A percentile compares a stretch with the other conserved stretches of the same genome.
Evolutionary conservation across 208 protist genomes (phyloP).

Genomic region (Crithidia expoeki): DNA sequence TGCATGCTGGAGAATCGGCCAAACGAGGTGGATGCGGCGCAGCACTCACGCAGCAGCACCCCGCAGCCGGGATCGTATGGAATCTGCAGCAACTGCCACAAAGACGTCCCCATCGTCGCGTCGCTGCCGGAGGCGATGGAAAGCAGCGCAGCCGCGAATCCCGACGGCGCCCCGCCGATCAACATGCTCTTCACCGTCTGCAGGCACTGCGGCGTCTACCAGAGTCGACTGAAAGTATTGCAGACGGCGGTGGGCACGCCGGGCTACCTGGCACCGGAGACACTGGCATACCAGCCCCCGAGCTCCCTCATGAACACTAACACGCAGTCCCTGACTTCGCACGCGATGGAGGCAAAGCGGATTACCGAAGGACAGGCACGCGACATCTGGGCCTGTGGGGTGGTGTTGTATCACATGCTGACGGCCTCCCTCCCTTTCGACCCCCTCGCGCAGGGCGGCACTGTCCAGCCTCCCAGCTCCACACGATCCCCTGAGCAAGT

Average conservation of each 20-base stretch:
- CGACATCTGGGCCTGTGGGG: constrained; percentile 95
- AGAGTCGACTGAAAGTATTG: constrained; percentile 49
- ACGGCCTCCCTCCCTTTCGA: constrained; percentile 85
- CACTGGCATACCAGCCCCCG: constrained; percentile 52
- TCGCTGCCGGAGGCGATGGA: constrained; percentile 6
- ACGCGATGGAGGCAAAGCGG: constrained; percentile 6
- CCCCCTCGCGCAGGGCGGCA: constrained; percentile 34
- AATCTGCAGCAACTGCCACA: constrained; percentile 38
- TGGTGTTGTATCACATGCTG: constrained; percentile 92
- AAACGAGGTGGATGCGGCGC: constrained; percentile 7
- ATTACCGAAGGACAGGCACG: constrained; percentile 78
- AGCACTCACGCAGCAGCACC: constrained; percentile 21
- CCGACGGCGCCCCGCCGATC: constrained; percentile 19
- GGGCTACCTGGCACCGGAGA: constrained; percentile 82
- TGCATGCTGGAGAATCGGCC: constrained; percentile 44
- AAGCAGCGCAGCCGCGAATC: neutral
- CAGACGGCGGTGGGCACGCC: constrained; percentile 74
- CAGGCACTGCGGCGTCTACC: constrained; percentile 42
- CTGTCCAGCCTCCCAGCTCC: constrained; percentile 16
- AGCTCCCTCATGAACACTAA: constrained; percentile 34
- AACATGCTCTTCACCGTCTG: constrained; percentile 50
- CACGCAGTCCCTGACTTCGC: constrained; percentile 2
- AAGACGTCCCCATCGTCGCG: constrained; percentile 31
- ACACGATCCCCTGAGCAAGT: constrained; percentile 35
- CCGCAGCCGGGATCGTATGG: constrained; percentile 42